Base-by-base conservation (phyloP, 768 basidiomycete species). In the Naematelia aurantialba region DNA sequence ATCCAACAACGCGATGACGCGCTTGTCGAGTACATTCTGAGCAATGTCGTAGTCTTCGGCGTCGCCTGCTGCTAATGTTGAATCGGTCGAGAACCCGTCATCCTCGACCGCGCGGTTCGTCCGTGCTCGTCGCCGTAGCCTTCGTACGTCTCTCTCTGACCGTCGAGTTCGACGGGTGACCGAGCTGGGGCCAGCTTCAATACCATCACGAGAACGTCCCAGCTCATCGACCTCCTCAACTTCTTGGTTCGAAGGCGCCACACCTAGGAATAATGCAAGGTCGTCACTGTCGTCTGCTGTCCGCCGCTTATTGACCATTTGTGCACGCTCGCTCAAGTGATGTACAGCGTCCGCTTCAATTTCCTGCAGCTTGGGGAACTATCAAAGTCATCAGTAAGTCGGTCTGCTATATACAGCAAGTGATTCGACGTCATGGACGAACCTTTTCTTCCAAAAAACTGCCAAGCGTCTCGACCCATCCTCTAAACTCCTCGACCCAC, bases 51-150 rank as follows among this genome's bases (percentile, higher is more conserved):
- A 94, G 51, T 91, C 89, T 4, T 81, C 79, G 11, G 82, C 81
- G 66, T 92, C 90, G 2, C 83, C 79, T 13, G 83, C 81, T 1
- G 83, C 79, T 3, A 94, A 79, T 2, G 85, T 84, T 0, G 87
- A 83, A 70, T 94, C 92, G 0, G 92, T 94, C 14, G 90, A 92
- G 66, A 85, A 91, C 0, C 91, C 92, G 75, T 91, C 89, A 65
- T 91, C 73, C 39, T 67, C 78, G 47, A 52, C 78, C 39, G 67
- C 51, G 10, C 52, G 25, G 19, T 19, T 4, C 14, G 26, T 19
- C 21, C 21, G 26, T 22, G 31, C n/a, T 26, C 17, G 13, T 21
- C 70, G 64, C 26, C 59, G 52, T 0, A 24, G 42, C 30, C 84
- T 83, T 13, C 91, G 85, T 19, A 80, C 77, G 3, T 78, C 68